A percentile compares a stretch with the other conserved stretches of the same genome.
These are phyloP conservation scores for Orbilia oligospora DNA, from an alignment of 2,329 filamentous ascomycete species.

Conservation along the genomic window DNA sequence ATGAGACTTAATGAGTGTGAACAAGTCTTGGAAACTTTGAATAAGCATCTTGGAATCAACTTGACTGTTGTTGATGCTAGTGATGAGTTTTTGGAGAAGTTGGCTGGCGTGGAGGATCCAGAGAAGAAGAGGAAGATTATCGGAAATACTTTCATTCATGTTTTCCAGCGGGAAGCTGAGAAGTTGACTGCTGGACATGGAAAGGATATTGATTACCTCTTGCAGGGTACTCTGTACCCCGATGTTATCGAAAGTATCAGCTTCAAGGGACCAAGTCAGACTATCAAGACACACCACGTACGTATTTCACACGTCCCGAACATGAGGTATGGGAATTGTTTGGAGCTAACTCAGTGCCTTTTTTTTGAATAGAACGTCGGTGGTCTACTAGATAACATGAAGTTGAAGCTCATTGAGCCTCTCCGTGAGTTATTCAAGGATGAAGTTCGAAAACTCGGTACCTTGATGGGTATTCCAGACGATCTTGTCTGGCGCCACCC, in stretches of 20 bases:
- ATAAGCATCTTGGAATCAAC: slow-evolving; percentile 86
- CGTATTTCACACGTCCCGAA: slow-evolving; percentile 64
- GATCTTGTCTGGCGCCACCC: slow-evolving; percentile 85
- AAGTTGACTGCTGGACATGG: slow-evolving; percentile 68
- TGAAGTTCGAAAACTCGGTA: slow-evolving; percentile 80
- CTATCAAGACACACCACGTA: slow-evolving; percentile 80
- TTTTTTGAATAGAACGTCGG: slow-evolving; percentile 73
- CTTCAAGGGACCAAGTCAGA: slow-evolving; percentile 79
- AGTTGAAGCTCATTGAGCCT: slow-evolving; percentile 81
- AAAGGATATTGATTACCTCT: slow-evolving; percentile 86
- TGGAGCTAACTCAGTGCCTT: not conserved
- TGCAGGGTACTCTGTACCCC: slow-evolving; percentile 88
- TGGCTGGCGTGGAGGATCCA: slow-evolving; percentile 82
- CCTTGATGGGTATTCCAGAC: slow-evolving; percentile 78
- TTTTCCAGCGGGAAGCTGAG: slow-evolving; percentile 84
- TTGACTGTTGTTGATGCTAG: slow-evolving; percentile 86
- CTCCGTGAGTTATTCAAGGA: slow-evolving; percentile 78
- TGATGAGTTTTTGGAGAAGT: slow-evolving; percentile 80
- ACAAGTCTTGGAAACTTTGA: slow-evolving; percentile 83
- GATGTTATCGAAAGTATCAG: slow-evolving; percentile 80
- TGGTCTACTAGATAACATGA: slow-evolving; percentile 75
- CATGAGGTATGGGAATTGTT: not conserved
- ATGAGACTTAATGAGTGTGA: slow-evolving; percentile 88
- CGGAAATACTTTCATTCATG: slow-evolving; percentile 82
- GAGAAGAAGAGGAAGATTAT: slow-evolving; percentile 95